These are phyloP conservation scores for Eucalyptus cladocalyx DNA, from an alignment of 345 rosid species.

Conservation along the genomic window DNA sequence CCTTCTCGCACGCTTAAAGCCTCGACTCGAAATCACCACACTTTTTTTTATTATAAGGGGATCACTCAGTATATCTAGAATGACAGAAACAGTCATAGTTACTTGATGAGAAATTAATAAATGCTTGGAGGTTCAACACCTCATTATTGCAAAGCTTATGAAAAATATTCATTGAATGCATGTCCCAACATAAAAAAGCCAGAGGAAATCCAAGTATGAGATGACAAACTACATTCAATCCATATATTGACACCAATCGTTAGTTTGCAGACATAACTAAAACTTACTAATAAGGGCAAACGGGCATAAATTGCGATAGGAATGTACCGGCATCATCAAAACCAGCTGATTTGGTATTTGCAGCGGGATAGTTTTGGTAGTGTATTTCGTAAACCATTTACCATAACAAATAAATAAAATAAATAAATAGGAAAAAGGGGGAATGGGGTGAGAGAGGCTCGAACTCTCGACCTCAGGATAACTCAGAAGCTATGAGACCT, in stretches of 20 bases:
- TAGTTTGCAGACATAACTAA: rapidly evolving
- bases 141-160: background rate
- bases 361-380: background rate
- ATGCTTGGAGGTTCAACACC: background rate
- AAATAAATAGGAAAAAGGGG: background rate
- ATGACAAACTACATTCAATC: background rate
- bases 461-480: slow-evolving; percentile 95
- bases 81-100: background rate
- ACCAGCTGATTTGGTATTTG: background rate
- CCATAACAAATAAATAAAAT: background rate
- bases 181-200: background rate
- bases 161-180: background rate
- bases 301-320: background rate
- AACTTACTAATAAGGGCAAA: background rate
- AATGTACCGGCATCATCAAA: background rate
- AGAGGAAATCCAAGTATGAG: background rate
- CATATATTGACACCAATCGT: rapidly evolving
- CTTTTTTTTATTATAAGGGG: background rate
- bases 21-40: background rate
- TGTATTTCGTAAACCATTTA: background rate
- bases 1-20: background rate
- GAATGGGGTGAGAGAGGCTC: slow-evolving; percentile 88
- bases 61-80: background rate
- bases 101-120: background rate
- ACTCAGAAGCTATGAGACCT: slow-evolving; percentile 87